Base-by-base conservation (phyloP, 1,139 yeast species). In the Suhomyces bokatorum region DNA sequence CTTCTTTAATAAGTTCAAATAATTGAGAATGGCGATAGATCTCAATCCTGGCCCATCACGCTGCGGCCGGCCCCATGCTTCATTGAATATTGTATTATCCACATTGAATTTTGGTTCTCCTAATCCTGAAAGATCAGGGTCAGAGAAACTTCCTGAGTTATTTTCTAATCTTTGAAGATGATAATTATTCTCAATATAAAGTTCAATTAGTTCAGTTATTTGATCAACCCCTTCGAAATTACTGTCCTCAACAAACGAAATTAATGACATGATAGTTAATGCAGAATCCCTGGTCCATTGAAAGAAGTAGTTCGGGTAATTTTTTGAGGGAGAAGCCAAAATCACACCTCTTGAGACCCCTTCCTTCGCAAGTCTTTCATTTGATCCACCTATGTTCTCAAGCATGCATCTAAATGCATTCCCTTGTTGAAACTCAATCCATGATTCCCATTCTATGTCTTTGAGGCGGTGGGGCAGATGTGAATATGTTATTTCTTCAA, bases 201-300 rank as follows among this genome's bases (percentile, higher is more conserved):
- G 73, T 51, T 81, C 84, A 15, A 87, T 71, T 0, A 74, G 59
- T 4, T 56, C 47, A 4, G 60, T 54, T 15, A 76, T 52, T 10
- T 64, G 53, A 32, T 59, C 60, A 6, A 59, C 50, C 4, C 69
- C 54, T 16, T 41, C 43, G 4, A 54, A 48, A 1, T 44, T 33
- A 6, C 44, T 50, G 47, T 79, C 83, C 35, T 72, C 71, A 48
- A 83, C 67, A 49, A 70, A 70, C 45, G 79, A 76, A 20, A 85
- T 72, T 42, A 91, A 68, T 0, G 95, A 75, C 48, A 81, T 78
- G 42, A 88, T 77, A 1, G 96, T 85, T 40, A 91, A 78, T 0
- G 97, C 97, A 29, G 91, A 82, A 60, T 91, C 99, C 56, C 99
- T 75, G 2, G 81, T 77, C 99, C 99, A 91, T 57, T 87, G 96